Conservation (phyloP, 1,284 basidiomycete genomes). For the Wallemia ichthyophaga region DNA sequence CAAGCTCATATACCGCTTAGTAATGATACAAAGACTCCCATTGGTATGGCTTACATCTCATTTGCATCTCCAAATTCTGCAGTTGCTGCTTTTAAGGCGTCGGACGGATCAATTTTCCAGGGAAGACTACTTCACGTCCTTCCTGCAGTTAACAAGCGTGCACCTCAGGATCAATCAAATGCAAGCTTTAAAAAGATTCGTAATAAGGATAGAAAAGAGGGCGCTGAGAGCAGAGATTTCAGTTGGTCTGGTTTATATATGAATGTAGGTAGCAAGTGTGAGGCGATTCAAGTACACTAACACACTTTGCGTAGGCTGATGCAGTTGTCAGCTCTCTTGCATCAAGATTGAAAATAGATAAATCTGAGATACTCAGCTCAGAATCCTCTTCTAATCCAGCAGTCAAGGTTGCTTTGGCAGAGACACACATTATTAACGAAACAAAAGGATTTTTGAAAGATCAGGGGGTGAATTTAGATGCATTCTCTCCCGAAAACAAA, state of each 20-base stretch:
- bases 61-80: slow-evolving; percentile 38
- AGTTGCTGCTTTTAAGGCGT: slow-evolving; percentile 36
- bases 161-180: slow-evolving; percentile 21
- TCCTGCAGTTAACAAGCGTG: slow-evolving; percentile 39
- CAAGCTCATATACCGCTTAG: slow-evolving; percentile 64
- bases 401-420: slow-evolving; percentile 78
- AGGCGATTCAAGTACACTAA: slow-evolving; percentile 1
- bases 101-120: slow-evolving; percentile 70
- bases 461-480: slow-evolving; percentile 21
- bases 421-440: slow-evolving; percentile 83
- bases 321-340: slow-evolving; percentile 60
- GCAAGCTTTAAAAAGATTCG: slow-evolving; percentile 20
- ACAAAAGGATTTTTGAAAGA: slow-evolving; percentile 33
- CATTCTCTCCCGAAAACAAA: slow-evolving; percentile 17
- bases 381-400: slow-evolving; percentile 19
- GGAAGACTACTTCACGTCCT: slow-evolving; percentile 73
- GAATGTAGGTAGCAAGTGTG: slow-evolving; percentile 42
- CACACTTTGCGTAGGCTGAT: slow-evolving; percentile 32
- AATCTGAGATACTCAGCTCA: slow-evolving; percentile 51
- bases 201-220: slow-evolving; percentile 35
- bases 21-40: slow-evolving; percentile 27
- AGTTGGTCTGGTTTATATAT: slow-evolving; percentile 93
- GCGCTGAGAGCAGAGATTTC: slow-evolving; percentile 39
- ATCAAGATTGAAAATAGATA: slow-evolving; percentile 45
- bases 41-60: slow-evolving; percentile 40